Evolutionary conservation across 441 rosid genomes (phyloP), one percentile per base, ranked within the genome.

Genomic region (Corymbia citriodora): DNA sequence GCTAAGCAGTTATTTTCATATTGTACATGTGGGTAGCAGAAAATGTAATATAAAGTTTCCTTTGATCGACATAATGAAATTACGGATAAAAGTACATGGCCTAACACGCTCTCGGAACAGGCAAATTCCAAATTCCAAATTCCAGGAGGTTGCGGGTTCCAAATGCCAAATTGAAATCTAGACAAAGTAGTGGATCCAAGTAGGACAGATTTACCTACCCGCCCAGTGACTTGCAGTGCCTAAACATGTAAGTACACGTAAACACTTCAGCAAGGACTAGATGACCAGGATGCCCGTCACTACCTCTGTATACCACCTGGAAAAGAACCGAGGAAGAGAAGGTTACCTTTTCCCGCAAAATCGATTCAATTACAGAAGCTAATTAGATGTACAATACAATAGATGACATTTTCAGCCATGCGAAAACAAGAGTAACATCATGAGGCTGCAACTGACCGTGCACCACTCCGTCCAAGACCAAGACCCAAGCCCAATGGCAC

Each of bases 401-500:
- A 23, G 17, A 11, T 36, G 82, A 21, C 49, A 36, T 45, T 79
- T 79, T 74, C 94, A 92, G 82, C 17, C 3, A 83, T 40, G 45
- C 23, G 21, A 65, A 54, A 40, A 54, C 23, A 31, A 45, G 72
- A n/a, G 87, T 33, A 21, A 36, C 87, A 90, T 95, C 94, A 95
- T 31, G 95, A 93, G 87, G 97, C 92, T 88, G 93, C 92, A 89
- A 92, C 93, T n/a, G 96, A 91, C 57, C 96, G 96, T 25, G 89
- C 91, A 19, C 92, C 54, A 90, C 89, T 95, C 89, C 97, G 94
- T 52, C 97, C 97, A 82, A 96, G 97, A 91, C 98, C 99, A 55
- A 95, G 95, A 88, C 99, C 98, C 92, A 97, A 93, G 18, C 99
- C 99, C 92, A 94, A 27, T 0, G 99, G 99, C 50, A 91, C 90